Evolutionary conservation across 805 yeast genomes (phyloP), one percentile per base, ranked within the genome.

Genomic region (Cephaloascus albidus): DNA sequence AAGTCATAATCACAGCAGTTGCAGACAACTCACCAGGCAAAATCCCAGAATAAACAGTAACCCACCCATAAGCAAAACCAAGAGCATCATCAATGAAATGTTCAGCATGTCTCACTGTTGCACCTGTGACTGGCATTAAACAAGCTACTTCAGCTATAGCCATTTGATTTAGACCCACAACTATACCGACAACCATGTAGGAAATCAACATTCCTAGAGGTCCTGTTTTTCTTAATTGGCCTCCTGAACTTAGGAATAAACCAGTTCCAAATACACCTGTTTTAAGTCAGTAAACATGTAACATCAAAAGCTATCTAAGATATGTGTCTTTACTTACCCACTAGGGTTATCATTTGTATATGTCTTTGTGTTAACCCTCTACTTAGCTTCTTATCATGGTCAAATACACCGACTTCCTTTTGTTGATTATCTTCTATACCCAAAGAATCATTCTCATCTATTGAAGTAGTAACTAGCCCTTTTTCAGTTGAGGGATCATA

Each of bases 231-330:
- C 64, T 61, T 38, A 77, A 58, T 10, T 78, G 63, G 33, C 63
- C 65, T 17, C 80, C 79, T 1, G 74, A 61, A 31, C 78, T 74
- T 28, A 78, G 61, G 51, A 74, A 78, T 26, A 78, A 58, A 48
- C 84, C 84, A 23, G 72, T 66, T 40, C 72, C 73, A 45, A 67
- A 56, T 40, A n/a, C n/a, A n/a, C n/a, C n/a, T n/a, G n/a, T n/a
- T n/a, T n/a, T n/a, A n/a, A n/a, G n/a, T n/a, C n/a, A n/a, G n/a
- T n/a, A n/a, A n/a, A n/a, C n/a, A n/a, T n/a, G n/a, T n/a, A n/a
- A n/a, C n/a, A n/a, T n/a, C n/a, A n/a, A n/a, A n/a, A n/a, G n/a
- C n/a, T n/a, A n/a, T n/a, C n/a, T n/a, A n/a, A n/a, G n/a, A n/a
- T n/a, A n/a, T n/a, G n/a, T n/a, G n/a, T n/a, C n/a, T n/a, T n/a